Evolutionary conservation across 129 eudicot genomes (phyloP).

Genomic region (Tagetes erecta): DNA sequence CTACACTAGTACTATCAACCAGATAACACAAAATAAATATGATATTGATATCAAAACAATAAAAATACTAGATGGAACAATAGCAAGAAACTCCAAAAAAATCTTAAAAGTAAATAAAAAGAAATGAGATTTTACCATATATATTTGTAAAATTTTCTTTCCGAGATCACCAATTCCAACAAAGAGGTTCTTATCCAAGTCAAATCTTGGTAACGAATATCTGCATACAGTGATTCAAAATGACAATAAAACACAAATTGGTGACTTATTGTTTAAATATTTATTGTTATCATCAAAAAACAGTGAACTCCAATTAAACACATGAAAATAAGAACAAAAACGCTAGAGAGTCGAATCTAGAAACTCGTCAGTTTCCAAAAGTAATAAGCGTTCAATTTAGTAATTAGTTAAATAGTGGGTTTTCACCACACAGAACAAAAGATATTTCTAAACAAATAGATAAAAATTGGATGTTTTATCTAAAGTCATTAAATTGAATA

Average conservation of each 20-base stretch:
- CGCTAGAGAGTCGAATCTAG: neutral
- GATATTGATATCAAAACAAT: too few relatives aligned
- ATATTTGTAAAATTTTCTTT: neutral
- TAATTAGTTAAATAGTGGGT: neutral
- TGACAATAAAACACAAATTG: too few relatives aligned
- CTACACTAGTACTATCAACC: too few relatives aligned
- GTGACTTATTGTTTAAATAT: too few relatives aligned
- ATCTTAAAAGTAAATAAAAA: too few relatives aligned
- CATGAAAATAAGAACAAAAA: neutral
- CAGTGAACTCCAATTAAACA: neutral
- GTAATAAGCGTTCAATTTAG: neutral
- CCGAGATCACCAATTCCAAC: neutral
- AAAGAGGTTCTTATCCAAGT: neutral
- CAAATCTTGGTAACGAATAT: too few relatives aligned
- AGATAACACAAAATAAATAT: too few relatives aligned
- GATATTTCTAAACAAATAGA: neutral
- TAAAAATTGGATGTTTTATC: too few relatives aligned
- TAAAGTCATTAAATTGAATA: too few relatives aligned
- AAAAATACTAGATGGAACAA: neutral
- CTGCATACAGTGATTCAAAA: too few relatives aligned
- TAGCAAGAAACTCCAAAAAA: neutral
- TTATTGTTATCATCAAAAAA: too few relatives aligned
- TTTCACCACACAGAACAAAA: neutral
- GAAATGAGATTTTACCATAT: neutral
- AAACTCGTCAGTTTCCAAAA: neutral